phyloP scores from a whole-genome alignment of 352 stramenopile genomes.

The Blastocystis sp. region DNA sequence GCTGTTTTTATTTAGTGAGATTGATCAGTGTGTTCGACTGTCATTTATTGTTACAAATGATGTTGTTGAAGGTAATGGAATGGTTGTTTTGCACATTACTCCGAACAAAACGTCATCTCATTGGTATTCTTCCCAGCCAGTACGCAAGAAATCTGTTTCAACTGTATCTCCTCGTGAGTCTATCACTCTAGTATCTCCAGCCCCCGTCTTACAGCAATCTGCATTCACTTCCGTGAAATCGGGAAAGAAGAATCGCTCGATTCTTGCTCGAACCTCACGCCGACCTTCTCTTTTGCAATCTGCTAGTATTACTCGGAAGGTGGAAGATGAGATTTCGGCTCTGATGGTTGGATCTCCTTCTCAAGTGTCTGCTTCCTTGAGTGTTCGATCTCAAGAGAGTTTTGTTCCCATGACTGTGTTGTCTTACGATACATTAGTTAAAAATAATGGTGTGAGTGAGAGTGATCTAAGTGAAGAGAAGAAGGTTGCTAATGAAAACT shows the following conservation, averaged over 20 bases:
- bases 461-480: too few species aligned
- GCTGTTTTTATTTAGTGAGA: slow-evolving; percentile 37
- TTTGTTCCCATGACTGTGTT: too few species aligned
- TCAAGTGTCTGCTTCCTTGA: too few species aligned
- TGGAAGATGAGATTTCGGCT: too few species aligned
- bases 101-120: not conserved
- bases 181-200: not conserved
- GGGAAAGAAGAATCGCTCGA: not conserved
- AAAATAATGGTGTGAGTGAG: too few species aligned
- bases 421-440: too few species aligned
- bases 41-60: slow-evolving; percentile 31
- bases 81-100: slow-evolving; percentile 25
- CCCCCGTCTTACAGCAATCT: not conserved
- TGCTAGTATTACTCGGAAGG: too few species aligned
- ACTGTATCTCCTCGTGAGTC: not conserved
- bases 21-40: not conserved
- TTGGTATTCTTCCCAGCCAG: not conserved
- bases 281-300: not conserved
- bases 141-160: not conserved
- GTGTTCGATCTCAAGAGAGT: too few species aligned
- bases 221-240: not conserved
- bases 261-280: not conserved
- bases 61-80: slow-evolving; percentile 18
- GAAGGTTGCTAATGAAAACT: too few species aligned
- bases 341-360: too few species aligned